Percentiles rank a stretch among this genome's conserved stretches.
Conservation (phyloP, 805 yeast genomes). For the Yarrowia yakushimensis region DNA sequence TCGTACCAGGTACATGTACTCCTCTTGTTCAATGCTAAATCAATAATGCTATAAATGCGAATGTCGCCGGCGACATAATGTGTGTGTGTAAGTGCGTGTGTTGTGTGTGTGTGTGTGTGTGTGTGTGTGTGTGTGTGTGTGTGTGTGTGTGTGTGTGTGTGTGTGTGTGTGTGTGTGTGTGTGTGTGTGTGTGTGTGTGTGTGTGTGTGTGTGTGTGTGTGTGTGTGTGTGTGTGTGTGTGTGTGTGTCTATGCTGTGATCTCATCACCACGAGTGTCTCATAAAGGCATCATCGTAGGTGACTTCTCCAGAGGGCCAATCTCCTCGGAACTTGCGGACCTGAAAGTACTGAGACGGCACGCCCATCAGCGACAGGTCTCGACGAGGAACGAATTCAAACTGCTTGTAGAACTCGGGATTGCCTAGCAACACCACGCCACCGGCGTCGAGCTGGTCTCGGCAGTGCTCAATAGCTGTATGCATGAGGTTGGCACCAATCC, state of each 20-base stretch:
- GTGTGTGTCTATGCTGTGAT: neutral
- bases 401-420: conserved; percentile 22
- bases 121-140: neutral
- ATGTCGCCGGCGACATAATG: conserved; percentile 20
- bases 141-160: no score
- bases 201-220: neutral
- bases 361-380: conserved; percentile 19
- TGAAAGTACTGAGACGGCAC: conserved; percentile 20
- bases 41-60: conserved; percentile 1
- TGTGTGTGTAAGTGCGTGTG: neutral
- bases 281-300: conserved; percentile 19
- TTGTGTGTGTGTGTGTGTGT: no score
- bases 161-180: neutral
- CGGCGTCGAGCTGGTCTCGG: conserved; percentile 4
- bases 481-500: conserved; percentile 17
- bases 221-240: neutral
- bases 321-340: conserved; percentile 19
- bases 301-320: conserved; percentile 22
- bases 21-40: neutral
- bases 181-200: no score
- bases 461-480: conserved; percentile 20
- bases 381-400: conserved; percentile 18
- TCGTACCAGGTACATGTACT: no score
- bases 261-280: conserved; percentile 11
- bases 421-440: conserved; percentile 14